Evolutionary conservation across 768 basidiomycete genomes (phyloP).

Genomic region (Crassisporium funariophilum): DNA sequence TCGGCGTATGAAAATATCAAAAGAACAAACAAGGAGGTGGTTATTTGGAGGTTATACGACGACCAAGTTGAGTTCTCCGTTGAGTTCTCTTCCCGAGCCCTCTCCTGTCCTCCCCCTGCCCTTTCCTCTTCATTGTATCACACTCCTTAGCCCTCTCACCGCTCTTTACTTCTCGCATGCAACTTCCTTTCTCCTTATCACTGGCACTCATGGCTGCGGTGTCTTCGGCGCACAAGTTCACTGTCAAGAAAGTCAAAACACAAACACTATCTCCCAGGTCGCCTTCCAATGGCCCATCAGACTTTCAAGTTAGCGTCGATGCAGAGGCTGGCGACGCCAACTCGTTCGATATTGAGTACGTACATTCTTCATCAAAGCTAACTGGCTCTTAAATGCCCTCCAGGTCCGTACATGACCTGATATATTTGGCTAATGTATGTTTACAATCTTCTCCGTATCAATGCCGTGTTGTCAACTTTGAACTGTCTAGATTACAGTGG

Average conservation of each 20-base stretch:
- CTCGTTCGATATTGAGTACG: slow-evolving; percentile 47
- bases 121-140: slow-evolving; percentile 23
- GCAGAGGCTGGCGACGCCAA: slow-evolving; percentile 29
- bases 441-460: background rate
- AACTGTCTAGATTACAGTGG: slow-evolving; percentile 61
- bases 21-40: no score
- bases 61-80: slow-evolving; percentile 3
- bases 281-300: slow-evolving; percentile 25
- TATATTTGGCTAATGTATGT: slow-evolving; percentile 79
- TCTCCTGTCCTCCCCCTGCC: slow-evolving; percentile 15
- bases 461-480: slow-evolving; percentile 7
- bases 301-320: slow-evolving; percentile 37
- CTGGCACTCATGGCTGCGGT: slow-evolving; percentile 39
- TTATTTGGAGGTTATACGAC: no score
- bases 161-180: slow-evolving; percentile 39
- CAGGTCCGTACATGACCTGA: slow-evolving; percentile 74
- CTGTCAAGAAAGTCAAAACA: slow-evolving; percentile 48
- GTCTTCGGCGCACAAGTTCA: slow-evolving; percentile 47
- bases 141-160: slow-evolving; percentile 27
- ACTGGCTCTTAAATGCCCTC: slow-evolving; percentile 20
- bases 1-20: no score
- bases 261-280: slow-evolving; percentile 39
- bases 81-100: slow-evolving; percentile 12
- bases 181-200: slow-evolving; percentile 37
- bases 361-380: background rate